A percentile compares a stretch with the other conserved stretches of the same genome.
Evolutionary conservation across 2,329 filamentous ascomycete species (phyloP).

Genomic region (Zelopaecilomyces penicillatus): DNA sequence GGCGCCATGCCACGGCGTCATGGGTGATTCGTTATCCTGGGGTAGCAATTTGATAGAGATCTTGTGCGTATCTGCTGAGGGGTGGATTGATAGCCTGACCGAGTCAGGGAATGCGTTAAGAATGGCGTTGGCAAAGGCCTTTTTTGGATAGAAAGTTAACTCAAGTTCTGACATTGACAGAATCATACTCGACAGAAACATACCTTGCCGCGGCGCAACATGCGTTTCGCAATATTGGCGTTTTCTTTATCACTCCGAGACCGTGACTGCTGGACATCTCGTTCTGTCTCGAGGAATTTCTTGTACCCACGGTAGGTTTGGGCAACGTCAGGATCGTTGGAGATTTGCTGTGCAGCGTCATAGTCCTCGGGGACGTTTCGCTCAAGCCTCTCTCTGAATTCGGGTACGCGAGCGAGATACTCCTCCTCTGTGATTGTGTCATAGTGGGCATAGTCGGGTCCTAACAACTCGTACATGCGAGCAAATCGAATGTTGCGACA

Average conservation of each 20-base stretch:
- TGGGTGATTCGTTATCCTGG: conserved; percentile 13
- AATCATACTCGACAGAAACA: neutral
- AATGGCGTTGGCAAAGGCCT: conserved; percentile 8
- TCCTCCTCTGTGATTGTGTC: neutral
- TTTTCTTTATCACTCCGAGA: conserved; percentile 1
- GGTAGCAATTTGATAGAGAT: conserved; percentile 14
- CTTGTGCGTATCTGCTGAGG: conserved; percentile 8
- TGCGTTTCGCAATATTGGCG: neutral
- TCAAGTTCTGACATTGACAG: neutral
- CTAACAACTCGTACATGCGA: conserved; percentile 28
- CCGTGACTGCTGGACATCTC: neutral
- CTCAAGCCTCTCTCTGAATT: neutral
- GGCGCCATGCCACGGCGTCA: conserved; percentile 26
- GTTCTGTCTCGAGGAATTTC: conserved; percentile 9
- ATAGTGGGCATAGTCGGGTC: conserved; percentile 7
- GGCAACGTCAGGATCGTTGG: conserved; percentile 13
- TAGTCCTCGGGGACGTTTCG: neutral
- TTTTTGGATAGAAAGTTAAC: neutral
- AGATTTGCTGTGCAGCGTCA: conserved; percentile 10
- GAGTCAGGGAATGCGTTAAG: conserved; percentile 9
- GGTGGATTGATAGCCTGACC: conserved; percentile 14
- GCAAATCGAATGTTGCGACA: conserved; percentile 26
- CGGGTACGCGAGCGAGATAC: neutral
- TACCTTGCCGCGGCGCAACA: neutral
- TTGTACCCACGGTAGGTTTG: conserved; percentile 14